phyloP scores from a whole-genome alignment of 1,284 basidiomycete species.

The Fomitopsis schrenkii region DNA sequence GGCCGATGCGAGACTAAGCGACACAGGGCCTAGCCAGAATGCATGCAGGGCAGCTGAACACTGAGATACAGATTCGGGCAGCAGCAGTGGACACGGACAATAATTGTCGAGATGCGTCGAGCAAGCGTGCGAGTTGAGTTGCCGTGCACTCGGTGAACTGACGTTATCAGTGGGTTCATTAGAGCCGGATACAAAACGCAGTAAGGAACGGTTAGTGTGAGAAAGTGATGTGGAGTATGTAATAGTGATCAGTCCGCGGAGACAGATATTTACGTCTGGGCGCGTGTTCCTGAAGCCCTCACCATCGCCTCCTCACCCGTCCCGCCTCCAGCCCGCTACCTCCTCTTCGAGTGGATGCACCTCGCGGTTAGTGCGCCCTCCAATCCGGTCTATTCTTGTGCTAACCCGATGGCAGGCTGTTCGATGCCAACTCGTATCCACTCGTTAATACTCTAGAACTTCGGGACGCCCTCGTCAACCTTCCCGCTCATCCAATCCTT shows the following conservation, averaged over 20 bases:
- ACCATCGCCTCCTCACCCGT: not conserved
- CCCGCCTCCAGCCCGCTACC: not conserved
- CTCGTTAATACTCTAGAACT: not conserved
- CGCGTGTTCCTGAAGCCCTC: not conserved
- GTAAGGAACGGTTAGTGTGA: too few species aligned
- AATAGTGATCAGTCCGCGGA: not conserved
- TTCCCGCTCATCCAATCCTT: slow-evolving; percentile 1
- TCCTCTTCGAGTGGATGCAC: not conserved
- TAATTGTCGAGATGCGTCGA: too few species aligned
- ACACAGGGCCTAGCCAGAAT: not conserved
- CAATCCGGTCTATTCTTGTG: not conserved
- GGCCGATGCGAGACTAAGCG: not conserved
- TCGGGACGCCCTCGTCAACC: not conserved
- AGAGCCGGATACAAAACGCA: too few species aligned
- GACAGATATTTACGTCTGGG: not conserved
- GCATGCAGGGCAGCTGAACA: not conserved
- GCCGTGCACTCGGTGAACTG: too few species aligned
- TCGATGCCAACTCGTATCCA: not conserved
- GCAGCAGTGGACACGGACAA: too few species aligned
- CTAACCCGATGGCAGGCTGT: not conserved
- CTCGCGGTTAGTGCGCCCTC: not conserved
- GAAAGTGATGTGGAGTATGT: not conserved
- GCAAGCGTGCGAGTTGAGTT: too few species aligned
- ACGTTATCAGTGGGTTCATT: too few species aligned
- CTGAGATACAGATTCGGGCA: not conserved